Evolutionary conservation across 116 monocot species (phyloP), one percentile per base, ranked within the genome.

Genomic region (Cymodocea nodosa): DNA sequence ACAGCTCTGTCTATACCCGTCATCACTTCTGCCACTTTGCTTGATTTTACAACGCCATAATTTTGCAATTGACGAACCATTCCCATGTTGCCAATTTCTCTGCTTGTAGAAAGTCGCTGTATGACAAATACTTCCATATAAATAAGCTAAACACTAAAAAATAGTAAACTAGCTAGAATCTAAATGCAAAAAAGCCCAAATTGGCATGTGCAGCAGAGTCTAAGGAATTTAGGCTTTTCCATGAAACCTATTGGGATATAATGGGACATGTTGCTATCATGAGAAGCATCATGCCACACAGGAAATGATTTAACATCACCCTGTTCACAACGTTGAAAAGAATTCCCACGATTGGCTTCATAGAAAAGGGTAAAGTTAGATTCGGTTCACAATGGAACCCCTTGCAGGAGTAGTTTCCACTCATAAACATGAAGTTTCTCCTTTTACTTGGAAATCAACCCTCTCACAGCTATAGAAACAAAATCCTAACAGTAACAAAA

Each of bases 1-100:
- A 87, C 40, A 14, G 77, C 86, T 54, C 86, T 77, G 58, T 87
- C 86, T 73, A 82, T 64, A 15, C 51, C 48, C 60, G 77, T 77
- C 86, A 86, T 82, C 55, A 86, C 82, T 74, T 86, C 80, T 49
- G 77, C 80, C 44, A 86, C 86, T 69, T 77, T 77, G n/a, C 40
- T 77, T 16, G 86, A 86, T 60, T 56, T 77, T 50, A 86, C 71
- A 37, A 75, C 35, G 16, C 82, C 82, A 82, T 80, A 75, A 34
- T 58, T 52, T 65, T 82, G 74, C 71, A 86, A 73, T 57, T 74
- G 71, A 62, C 72, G 71, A 13, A 86, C 68, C 50, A 86, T 55
- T 37, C 51, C 74, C 65, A 80, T 82, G 70, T 82, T 75, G 44
- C 69, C 71, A 59, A 57, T 73, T 40, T 68, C 61, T 40, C 75